Conservation (phyloP, 805 yeast genomes). For the Brettanomyces anomalus region DNA sequence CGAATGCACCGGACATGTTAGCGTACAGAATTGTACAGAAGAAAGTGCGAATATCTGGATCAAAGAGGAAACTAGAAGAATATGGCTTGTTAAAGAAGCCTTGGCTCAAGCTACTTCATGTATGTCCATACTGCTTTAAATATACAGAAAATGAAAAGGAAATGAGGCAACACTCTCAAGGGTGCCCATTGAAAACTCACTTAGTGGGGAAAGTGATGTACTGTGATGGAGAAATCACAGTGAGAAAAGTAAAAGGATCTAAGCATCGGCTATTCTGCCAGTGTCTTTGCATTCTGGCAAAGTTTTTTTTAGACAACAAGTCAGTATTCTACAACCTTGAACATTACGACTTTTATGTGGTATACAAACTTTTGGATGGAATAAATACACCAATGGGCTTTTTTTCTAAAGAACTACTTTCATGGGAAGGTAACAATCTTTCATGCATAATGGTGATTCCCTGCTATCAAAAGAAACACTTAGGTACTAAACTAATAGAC, state of each 20-base stretch:
- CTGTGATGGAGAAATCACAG: constrained; percentile 43
- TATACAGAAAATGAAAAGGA: constrained; percentile 45
- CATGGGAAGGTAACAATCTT: constrained; percentile 74
- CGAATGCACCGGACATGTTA: constrained; percentile 33
- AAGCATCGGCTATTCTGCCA: constrained; percentile 66
- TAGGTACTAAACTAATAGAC: constrained; percentile 76
- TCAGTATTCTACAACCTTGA: constrained; percentile 77
- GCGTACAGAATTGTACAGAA: constrained; percentile 32
- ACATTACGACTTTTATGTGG: constrained; percentile 69
- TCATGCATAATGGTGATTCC: constrained; percentile 92
- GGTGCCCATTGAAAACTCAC: constrained; percentile 30
- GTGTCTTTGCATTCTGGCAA: constrained; percentile 74
- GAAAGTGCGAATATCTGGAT: constrained; percentile 12
- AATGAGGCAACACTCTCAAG: constrained; percentile 40
- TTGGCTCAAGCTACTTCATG: constrained; percentile 56
- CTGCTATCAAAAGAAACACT: constrained; percentile 70
- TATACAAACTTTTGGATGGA: constrained; percentile 42
- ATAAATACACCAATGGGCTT: constrained; percentile 69
- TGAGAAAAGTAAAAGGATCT: constrained; percentile 61
- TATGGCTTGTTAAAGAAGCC: constrained; percentile 14
- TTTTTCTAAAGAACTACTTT: constrained; percentile 77
- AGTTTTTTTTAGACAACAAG: constrained; percentile 82
- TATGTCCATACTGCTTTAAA: constrained; percentile 81
- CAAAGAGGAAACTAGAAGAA: constrained; percentile 11
- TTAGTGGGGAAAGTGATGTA: constrained; percentile 68